Conservation (phyloP, 2,329 filamentous ascomycete genomes). For the Botrytis sinoallii region DNA sequence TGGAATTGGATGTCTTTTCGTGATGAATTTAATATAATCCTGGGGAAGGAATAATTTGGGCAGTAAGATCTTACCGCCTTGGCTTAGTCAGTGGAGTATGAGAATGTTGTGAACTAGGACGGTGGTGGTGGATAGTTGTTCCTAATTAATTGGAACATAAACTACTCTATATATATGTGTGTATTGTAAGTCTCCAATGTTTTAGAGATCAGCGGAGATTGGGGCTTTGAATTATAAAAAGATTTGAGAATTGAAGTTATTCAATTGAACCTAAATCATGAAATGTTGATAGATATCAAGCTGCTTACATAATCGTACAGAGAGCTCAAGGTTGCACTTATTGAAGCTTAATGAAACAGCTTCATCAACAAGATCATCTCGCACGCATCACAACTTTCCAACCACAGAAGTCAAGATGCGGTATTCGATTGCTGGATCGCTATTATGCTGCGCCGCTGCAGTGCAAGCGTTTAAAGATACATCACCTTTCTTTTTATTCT, state of each 20-base stretch:
- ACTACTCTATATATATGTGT: not conserved
- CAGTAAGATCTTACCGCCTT: slow-evolving; percentile 2
- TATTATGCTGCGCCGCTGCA: slow-evolving; percentile 54
- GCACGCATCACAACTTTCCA: slow-evolving; percentile 15
- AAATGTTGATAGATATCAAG: not conserved
- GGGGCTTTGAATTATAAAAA: not conserved
- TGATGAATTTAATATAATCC: not conserved
- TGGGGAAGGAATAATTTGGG: slow-evolving; percentile 21
- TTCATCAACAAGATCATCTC: slow-evolving; percentile 4
- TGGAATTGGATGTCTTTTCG: not conserved
- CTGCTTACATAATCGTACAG: not conserved
- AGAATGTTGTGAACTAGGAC: not conserved
- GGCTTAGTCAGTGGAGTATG: not conserved
- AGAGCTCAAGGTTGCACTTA: slow-evolving; percentile 12
- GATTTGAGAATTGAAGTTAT: not conserved
- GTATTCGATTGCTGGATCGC: slow-evolving; percentile 47
- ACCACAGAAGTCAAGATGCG: slow-evolving; percentile 47
- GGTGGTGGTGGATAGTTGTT: too few relatives aligned
- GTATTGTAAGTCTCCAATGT: too few relatives aligned
- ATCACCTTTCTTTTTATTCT: slow-evolving; percentile 85
- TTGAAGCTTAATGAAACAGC: slow-evolving; percentile 19
- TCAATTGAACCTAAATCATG: not conserved
- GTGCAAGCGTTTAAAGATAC: slow-evolving; percentile 78
- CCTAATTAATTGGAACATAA: not conserved
- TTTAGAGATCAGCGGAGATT: too few relatives aligned